Percentiles rank a stretch among this genome's conserved stretches.
phyloP scores from a whole-genome alignment of 768 basidiomycete genomes.

The Naganishia antarctica region DNA sequence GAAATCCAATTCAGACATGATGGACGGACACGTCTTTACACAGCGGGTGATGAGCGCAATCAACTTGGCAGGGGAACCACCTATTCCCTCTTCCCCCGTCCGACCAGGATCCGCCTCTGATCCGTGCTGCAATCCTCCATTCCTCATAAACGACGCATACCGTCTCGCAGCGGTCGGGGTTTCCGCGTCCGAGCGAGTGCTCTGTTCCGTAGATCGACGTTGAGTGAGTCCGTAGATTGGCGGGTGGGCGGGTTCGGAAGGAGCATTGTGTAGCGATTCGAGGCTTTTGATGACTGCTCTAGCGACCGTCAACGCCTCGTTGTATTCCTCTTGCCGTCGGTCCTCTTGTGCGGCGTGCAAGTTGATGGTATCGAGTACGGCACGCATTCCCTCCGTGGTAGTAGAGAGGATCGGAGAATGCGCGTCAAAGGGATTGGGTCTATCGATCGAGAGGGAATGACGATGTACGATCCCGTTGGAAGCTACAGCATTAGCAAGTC shows the following conservation, averaged over 20 bases:
- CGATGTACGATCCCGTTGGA: not conserved
- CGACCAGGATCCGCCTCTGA: not conserved
- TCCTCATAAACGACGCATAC: constrained; percentile 17
- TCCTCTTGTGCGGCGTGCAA: not conserved
- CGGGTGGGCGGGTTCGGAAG: not conserved
- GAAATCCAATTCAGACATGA: constrained; percentile 50
- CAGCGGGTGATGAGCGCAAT: constrained; percentile 17
- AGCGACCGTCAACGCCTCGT: not conserved
- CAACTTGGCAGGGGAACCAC: not conserved
- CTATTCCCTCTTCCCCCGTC: not conserved
- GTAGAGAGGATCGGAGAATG: not conserved
- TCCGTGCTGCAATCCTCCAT: not conserved
- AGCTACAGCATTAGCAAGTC: constrained; percentile 6
- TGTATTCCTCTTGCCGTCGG: not conserved
- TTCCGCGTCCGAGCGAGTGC: not conserved
- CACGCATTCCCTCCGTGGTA: not conserved
- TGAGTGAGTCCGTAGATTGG: not conserved
- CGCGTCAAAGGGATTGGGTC: not conserved
- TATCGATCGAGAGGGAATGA: not conserved
- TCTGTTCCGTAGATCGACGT: not conserved
- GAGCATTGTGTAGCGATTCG: not conserved
- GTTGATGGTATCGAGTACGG: not conserved
- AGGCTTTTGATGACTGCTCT: not conserved
- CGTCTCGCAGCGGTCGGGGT: constrained; percentile 11
- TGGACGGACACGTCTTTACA: not conserved